These are phyloP conservation scores for Hansfordia pulvinata DNA, from an alignment of 2,329 filamentous ascomycete species.

Conservation along the genomic window DNA sequence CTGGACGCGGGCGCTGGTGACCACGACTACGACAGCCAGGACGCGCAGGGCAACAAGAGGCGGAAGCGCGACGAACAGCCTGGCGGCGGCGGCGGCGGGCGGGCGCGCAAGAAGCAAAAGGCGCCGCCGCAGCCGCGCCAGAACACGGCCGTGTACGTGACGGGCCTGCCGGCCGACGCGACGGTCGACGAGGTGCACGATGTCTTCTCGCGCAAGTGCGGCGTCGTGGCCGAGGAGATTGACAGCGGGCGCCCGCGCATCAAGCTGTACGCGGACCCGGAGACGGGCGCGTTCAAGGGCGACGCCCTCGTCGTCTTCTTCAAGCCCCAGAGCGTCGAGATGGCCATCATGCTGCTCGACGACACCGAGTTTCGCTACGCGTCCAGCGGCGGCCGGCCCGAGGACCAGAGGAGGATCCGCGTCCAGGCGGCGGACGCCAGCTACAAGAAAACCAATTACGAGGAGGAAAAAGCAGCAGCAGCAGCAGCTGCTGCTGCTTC, in stretches of 20 bases:
- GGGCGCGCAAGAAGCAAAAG: slow-evolving; percentile 30
- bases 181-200: slow-evolving; percentile 70
- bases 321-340: slow-evolving; percentile 81
- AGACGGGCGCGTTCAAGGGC: slow-evolving; percentile 82
- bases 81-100: slow-evolving; percentile 12
- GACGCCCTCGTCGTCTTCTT: slow-evolving; percentile 91
- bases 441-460: slow-evolving; percentile 79
- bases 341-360: slow-evolving; percentile 70
- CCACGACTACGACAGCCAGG: slow-evolving; percentile 14
- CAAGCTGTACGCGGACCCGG: slow-evolving; percentile 77
- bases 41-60: slow-evolving; percentile 20
- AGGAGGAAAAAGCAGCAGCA: slow-evolving; percentile 15
- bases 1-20: slow-evolving; percentile 21
- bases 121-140: slow-evolving; percentile 39
- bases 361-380: slow-evolving; percentile 67
- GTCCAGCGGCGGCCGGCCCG: slow-evolving; percentile 30
- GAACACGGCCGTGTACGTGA: slow-evolving; percentile 89
- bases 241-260: slow-evolving; percentile 79
- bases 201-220: slow-evolving; percentile 71
- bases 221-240: slow-evolving; percentile 88
- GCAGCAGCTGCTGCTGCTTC: slow-evolving; percentile 5
- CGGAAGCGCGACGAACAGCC: slow-evolving; percentile 21
- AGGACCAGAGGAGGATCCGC: slow-evolving; percentile 59
- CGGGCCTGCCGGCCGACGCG: slow-evolving; percentile 68
- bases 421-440: slow-evolving; percentile 79